phyloP scores from a whole-genome alignment of 208 protist species.

The Trypanosomatidae sp. region DNA sequence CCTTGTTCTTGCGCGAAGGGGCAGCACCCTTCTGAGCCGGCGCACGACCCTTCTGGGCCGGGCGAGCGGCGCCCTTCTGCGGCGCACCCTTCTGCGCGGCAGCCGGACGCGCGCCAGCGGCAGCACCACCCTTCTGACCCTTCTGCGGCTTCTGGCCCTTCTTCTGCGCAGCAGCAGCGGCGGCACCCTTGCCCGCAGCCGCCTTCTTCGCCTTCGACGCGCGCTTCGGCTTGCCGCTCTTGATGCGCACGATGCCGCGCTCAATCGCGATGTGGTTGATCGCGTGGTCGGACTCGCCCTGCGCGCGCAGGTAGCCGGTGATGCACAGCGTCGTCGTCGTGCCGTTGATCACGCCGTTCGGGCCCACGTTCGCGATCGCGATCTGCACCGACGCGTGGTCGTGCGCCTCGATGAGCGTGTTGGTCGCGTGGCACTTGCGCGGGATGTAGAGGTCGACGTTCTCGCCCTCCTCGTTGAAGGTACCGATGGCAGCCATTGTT shows the following conservation, averaged over 20 bases:
- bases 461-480: constrained; percentile 90
- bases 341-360: constrained; percentile 90
- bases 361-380: constrained; percentile 94
- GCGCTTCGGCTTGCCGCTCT: constrained; percentile 82
- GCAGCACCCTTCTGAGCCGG: constrained; percentile 19
- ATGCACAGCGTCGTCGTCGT: constrained; percentile 94
- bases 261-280: constrained; percentile 94
- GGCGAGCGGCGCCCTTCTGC: constrained; percentile 11
- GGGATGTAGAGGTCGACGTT: constrained; percentile 97
- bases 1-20: constrained; percentile 28
- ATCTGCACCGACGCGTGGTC: constrained; percentile 97
- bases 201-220: constrained; percentile 47
- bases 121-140: neutral
- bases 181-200: constrained; percentile 33
- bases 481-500: constrained; percentile 91
- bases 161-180: constrained; percentile 28
- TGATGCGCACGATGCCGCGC: constrained; percentile 84
- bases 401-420: constrained; percentile 93
- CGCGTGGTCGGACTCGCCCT: constrained; percentile 93
- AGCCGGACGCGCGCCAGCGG: constrained; percentile 30
- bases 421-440: constrained; percentile 97
- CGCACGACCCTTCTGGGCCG: constrained; percentile 18
- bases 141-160: constrained; percentile 26
- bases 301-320: constrained; percentile 93
- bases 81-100: too few relatives aligned